phyloP scores from a whole-genome alignment of 139 green algal species.

The Chlamydomonas incerta region DNA sequence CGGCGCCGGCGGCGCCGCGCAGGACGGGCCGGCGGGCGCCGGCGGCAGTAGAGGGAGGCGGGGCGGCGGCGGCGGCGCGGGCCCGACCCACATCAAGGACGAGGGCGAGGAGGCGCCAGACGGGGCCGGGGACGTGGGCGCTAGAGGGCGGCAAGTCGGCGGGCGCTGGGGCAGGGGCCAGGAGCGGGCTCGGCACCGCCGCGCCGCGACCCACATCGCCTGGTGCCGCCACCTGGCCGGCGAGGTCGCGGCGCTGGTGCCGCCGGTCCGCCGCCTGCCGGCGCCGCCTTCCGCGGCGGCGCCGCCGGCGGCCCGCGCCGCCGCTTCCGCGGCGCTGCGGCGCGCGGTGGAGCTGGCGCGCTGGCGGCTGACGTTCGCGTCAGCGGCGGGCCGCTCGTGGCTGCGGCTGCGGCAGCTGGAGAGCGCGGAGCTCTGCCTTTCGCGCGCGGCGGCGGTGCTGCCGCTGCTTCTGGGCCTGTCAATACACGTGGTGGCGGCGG shows the following conservation, averaged over 20 bases:
- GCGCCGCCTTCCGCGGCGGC: not conserved
- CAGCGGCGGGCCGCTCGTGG: not conserved
- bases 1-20: not conserved
- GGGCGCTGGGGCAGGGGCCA: too few species aligned
- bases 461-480: not conserved
- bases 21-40: not conserved
- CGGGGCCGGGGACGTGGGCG: too few species aligned
- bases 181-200: not conserved
- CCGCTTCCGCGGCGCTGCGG: not conserved
- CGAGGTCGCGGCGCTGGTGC: slow-evolving; percentile 10
- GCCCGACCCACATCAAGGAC: too few species aligned
- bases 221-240: slow-evolving; percentile 1
- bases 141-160: too few species aligned
- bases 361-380: slow-evolving; percentile 6
- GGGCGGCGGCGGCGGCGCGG: not conserved
- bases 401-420: slow-evolving; percentile 16
- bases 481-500: not conserved
- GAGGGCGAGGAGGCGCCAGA: not conserved
- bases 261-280: not conserved
- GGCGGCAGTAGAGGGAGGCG: not conserved
- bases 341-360: slow-evolving; percentile 3
- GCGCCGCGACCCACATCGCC: slow-evolving; percentile 31
- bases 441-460: not conserved
- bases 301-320: too few species aligned
- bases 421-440: slow-evolving; percentile 32